Evolutionary conservation across 2,329 filamentous ascomycete species (phyloP), one percentile per base, ranked within the genome.

Genomic region (Epichloe bromicola): DNA sequence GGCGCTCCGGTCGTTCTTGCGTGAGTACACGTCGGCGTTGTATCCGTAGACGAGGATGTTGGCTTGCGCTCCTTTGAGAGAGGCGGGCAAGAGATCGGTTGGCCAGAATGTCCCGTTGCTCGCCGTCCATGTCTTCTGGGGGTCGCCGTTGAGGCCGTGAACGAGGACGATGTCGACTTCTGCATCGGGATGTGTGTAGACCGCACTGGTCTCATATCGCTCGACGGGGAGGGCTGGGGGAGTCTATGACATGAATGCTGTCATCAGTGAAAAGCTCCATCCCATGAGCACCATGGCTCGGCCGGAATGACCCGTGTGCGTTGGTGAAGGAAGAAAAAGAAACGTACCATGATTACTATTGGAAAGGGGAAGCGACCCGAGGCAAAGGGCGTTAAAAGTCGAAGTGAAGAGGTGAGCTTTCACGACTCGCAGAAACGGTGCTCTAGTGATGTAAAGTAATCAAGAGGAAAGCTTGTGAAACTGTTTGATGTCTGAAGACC

Each of bases 31-130:
- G 52, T 86, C 82, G 23, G 84, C 83, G 62, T 88, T 86, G 63
- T 88, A 88, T 23, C 85, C 85, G 60, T 87, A 88, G 1, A 83
- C 82, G 50, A 88, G 66, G 19, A 88, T 70, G 48, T 86, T 80
- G 49, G 81, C 82, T 23, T 75, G 75, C 11, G 72, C 70, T 10
- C 72, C 68, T 49, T 72, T 74, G 15, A 88, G 68, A 2, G 82
- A 74, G 1, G 67, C 62, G 0, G 85, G 83, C 1, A 88, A 72
- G 14, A 88, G 72, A 54, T 87, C 79, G 12, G 72, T 67, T 0
- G 85, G 85, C 85, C 85, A 88, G 65, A 83, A 87, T 33, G 79
- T 70, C 39, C 73, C 74, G 54, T 79, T 74, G 55, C 66, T 67
- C 17, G 74, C 67, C 3, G 71, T 75, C 76, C 84, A 88, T 44